These are phyloP conservation scores for Paramecium sexaurelia DNA, from an alignment of 73 alveolate species.

Conservation along the genomic window DNA sequence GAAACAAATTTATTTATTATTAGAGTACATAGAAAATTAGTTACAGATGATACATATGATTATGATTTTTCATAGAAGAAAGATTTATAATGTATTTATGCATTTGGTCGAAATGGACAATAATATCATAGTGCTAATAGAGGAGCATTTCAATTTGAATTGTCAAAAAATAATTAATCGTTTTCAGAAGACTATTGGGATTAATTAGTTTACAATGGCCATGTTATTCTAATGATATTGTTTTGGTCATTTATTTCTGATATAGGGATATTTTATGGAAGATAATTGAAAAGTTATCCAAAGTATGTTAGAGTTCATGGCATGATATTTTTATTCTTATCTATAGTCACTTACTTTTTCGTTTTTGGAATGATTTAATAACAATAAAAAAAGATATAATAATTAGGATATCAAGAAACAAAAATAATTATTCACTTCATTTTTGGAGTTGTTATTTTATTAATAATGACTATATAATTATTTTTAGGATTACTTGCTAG, in stretches of 20 bases:
- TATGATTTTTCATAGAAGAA: background rate
- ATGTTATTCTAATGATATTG: background rate
- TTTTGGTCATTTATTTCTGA: constrained; percentile 42
- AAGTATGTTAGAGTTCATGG: constrained; percentile 50
- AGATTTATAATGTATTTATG: background rate
- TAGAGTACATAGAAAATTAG: background rate
- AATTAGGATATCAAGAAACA: constrained; percentile 33
- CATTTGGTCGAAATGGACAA: background rate
- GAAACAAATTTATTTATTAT: background rate
- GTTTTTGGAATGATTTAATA: constrained; percentile 18
- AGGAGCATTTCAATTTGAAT: background rate
- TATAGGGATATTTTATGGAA: constrained; percentile 28
- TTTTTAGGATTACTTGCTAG: constrained; percentile 36
- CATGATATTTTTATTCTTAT: background rate
- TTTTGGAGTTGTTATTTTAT: background rate
- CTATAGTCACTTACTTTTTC: constrained; percentile 5
- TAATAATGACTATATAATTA: background rate
- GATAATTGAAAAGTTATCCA: constrained; percentile 48
- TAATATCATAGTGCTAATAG: constrained; percentile 27
- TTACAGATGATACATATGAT: background rate
- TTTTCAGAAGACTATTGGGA: constrained; percentile 12
- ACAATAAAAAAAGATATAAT: background rate
- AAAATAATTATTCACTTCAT: constrained; percentile 19
- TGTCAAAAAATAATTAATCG: background rate
- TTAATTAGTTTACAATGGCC: background rate